Base-by-base conservation (phyloP, 257 asterid genomes). In the Coffea canephora region DNA sequence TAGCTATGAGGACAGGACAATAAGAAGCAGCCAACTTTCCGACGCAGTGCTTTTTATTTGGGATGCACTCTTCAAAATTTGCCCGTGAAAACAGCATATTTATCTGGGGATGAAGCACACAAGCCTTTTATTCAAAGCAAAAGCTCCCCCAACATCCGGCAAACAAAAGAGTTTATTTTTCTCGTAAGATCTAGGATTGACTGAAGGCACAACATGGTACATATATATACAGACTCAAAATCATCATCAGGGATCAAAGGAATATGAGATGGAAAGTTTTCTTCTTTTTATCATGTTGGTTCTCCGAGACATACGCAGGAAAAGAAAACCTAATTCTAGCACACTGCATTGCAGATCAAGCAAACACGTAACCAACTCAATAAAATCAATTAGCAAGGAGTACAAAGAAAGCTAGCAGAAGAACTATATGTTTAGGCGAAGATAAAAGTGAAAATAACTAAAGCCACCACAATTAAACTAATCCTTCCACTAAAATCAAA, bases 401-500 rank as follows among this genome's bases (percentile, higher is more conserved):
- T 23, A 76, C 46, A 8, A 62, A 59, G 57, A 49, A 19, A 68
- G 45, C 14, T 76, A 76, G 34, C 34, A 31, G 19, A 36, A 34
- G 15, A 6, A 18, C n/a, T 41, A 12, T 59, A 39, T 57, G 34
- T 31, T 31, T 31, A 75, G 43, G 11, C 19, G 19, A 41, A 62
- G 25, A 36, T 34, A 70, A 34, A 59, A 46, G 66, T 2, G 54
- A 71, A 72, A 52, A 21, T 6, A 52, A 78, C n/a, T 36, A 65
- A 77, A 67, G 23, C 6, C 21, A 41, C 34, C 21, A 41, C 34
- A 8, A 43, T 15, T 48, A 8, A 10, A 27, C 62, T 69, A 69
- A 55, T 78, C 69, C 55, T 11, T 66, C 79, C 83, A 80, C 83
- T 52, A 23, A 69, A 54, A 50, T 15, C 5, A 48, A 46, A 41